Conservation (phyloP, 2,329 filamentous ascomycete species). For the Chaetomiaceae sp. region DNA sequence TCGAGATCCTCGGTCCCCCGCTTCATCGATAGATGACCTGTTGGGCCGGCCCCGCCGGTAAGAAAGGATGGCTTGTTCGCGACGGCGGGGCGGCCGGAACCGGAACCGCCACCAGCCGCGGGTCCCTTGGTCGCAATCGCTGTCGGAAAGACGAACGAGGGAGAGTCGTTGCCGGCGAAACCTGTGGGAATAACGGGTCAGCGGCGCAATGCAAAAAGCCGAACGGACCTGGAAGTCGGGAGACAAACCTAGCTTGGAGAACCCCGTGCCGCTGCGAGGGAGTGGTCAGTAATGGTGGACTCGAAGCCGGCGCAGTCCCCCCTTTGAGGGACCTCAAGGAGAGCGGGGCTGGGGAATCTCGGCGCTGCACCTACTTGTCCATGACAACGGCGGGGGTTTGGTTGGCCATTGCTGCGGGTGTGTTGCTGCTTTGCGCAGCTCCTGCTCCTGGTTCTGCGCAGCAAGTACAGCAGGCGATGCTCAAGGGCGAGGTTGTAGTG, state of each 20-base stretch:
- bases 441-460: slow-evolving; percentile 14
- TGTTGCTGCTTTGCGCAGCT: slow-evolving; percentile 24
- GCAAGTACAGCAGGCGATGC: slow-evolving; percentile 5
- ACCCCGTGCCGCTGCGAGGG: slow-evolving; percentile 83
- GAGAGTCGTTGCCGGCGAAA: slow-evolving; percentile 98
- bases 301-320: slow-evolving; percentile 20
- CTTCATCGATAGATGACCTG: slow-evolving; percentile 82
- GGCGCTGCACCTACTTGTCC: slow-evolving; percentile 71
- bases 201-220: slow-evolving; percentile 16
- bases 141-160: slow-evolving; percentile 98
- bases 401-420: slow-evolving; percentile 69
- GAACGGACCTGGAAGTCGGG: not conserved
- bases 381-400: slow-evolving; percentile 99
- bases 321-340: slow-evolving; percentile 18
- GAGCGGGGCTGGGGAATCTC: slow-evolving; percentile 29
- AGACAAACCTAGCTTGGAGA: slow-evolving; percentile 89
- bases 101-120: slow-evolving; percentile 65
- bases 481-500: slow-evolving; percentile 7
- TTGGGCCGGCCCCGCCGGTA: slow-evolving; percentile 79
- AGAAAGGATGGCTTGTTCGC: slow-evolving; percentile 94
- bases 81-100: slow-evolving; percentile 83
- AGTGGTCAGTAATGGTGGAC: slow-evolving; percentile 37
- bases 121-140: slow-evolving; percentile 93
- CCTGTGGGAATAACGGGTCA: slow-evolving; percentile 49
- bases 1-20: slow-evolving; percentile 96